These are phyloP conservation scores for Diaporthe nobilis DNA, from an alignment of 2,329 filamentous ascomycete species.

Conservation along the genomic window DNA sequence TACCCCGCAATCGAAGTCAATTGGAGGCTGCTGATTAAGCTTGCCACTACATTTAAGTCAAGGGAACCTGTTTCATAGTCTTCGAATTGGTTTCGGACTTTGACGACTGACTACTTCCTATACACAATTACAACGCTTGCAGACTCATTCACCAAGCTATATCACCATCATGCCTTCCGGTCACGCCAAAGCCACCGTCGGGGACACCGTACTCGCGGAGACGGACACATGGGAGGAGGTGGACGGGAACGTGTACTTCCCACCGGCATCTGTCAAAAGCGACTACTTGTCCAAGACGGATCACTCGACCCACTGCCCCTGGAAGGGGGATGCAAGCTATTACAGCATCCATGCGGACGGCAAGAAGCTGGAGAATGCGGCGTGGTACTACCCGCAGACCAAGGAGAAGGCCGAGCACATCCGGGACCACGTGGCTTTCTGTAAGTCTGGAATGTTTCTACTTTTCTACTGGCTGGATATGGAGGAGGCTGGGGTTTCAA, in stretches of 20 bases:
- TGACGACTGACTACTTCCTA: neutral
- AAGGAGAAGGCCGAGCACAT: constrained; percentile 64
- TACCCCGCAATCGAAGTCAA: constrained; percentile 12
- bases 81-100: neutral
- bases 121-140: neutral
- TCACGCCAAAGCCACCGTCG: constrained; percentile 60
- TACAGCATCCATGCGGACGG: constrained; percentile 66
- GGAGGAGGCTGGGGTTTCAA: neutral
- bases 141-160: neutral
- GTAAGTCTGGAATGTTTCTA: constrained; percentile 54
- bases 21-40: neutral
- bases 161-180: constrained; percentile 41
- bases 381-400: constrained; percentile 71
- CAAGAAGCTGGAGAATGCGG: constrained; percentile 64
- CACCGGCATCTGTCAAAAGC: constrained; percentile 59
- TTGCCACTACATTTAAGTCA: neutral
- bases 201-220: constrained; percentile 65
- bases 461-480: neutral
- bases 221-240: constrained; percentile 67
- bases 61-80: neutral
- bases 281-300: constrained; percentile 61
- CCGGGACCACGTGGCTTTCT: constrained; percentile 71
- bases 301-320: constrained; percentile 65
- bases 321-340: constrained; percentile 71
- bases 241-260: constrained; percentile 72